These are phyloP conservation scores for Bruguiera parviflora DNA, from an alignment of 345 rosid genomes.

Conservation along the genomic window DNA sequence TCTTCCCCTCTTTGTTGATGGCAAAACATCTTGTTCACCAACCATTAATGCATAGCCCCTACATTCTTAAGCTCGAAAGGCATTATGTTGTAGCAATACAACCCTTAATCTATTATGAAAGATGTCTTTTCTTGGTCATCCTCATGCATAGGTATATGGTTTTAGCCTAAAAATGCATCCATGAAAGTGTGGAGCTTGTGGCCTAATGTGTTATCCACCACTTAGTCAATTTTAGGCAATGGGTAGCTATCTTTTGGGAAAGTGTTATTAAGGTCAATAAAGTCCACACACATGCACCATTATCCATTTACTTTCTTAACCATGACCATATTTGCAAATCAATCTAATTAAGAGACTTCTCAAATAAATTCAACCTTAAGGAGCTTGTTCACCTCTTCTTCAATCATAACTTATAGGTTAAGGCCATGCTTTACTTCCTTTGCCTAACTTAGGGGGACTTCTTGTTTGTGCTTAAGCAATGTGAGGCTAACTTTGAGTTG, in stretches of 20 bases:
- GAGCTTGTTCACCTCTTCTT: not conserved
- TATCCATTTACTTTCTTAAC: no score
- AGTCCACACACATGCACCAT: not conserved
- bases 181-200: no score
- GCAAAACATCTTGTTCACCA: not conserved
- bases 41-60: no score
- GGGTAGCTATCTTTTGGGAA: not conserved
- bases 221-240: not conserved
- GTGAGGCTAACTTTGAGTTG: no score
- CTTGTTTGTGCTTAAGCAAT: no score
- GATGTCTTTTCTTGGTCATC: no score
- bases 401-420: not conserved
- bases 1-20: no score
- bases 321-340: not conserved
- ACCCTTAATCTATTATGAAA: not conserved
- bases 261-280: no score
- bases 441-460: no score
- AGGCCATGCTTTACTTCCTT: no score
- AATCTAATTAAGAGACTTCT: not conserved
- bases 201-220: not conserved
- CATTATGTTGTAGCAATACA: not conserved
- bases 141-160: not conserved
- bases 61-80: not conserved
- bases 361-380: not conserved
- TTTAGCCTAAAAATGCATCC: not conserved